Evolutionary conservation across 106 monocot genomes (phyloP).

Genomic region (Vanilla planifolia): DNA sequence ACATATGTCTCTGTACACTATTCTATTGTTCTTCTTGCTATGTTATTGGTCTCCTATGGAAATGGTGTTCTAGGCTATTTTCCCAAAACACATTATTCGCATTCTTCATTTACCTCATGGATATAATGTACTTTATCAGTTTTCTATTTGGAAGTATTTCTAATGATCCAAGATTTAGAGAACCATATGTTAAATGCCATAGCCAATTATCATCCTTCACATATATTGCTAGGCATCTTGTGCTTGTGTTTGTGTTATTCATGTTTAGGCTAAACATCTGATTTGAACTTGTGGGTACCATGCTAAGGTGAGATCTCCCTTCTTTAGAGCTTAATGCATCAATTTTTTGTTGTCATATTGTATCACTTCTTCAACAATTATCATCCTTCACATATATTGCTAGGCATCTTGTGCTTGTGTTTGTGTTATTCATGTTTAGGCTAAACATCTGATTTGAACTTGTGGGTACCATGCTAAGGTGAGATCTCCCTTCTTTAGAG

Average conservation of each 20-base stretch:
- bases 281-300: too few species aligned
- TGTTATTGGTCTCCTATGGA: background rate
- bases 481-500: too few species aligned
- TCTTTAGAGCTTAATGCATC: too few species aligned
- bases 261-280: too few species aligned
- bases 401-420: too few species aligned
- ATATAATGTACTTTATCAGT: background rate
- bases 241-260: too few species aligned
- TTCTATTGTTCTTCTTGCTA: background rate
- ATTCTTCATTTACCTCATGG: background rate
- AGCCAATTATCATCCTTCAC: background rate
- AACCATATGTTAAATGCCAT: background rate
- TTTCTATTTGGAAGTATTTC: background rate
- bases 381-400: background rate
- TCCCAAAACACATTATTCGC: background rate
- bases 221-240: background rate
- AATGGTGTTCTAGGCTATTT: background rate
- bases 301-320: too few species aligned
- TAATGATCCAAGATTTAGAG: background rate
- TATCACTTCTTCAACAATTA: too few species aligned
- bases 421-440: too few species aligned
- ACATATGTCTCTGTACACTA: background rate
- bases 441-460: too few species aligned
- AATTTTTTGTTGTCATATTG: too few species aligned
- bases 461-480: too few species aligned